Evolutionary conservation across 306 rosid genomes (phyloP), one percentile per base, ranked within the genome.

Genomic region (Glycine tomentella): DNA sequence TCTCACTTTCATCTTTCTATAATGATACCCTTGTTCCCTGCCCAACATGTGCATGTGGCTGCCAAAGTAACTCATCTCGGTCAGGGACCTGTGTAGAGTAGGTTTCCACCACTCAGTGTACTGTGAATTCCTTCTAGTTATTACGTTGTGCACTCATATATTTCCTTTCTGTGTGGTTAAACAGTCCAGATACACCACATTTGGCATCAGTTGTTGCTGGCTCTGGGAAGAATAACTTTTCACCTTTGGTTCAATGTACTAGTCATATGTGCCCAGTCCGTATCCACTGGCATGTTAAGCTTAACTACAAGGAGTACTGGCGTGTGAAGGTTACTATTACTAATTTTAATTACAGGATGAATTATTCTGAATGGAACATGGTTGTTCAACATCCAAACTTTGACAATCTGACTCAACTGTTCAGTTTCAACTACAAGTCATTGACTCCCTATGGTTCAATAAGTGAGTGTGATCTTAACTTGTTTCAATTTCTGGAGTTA

Each of bases 341-440:
- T 71, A 94, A 94, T 83, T 94, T 92, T 85, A 91, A 94, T 83
- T 92, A 92, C 78, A 74, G 87, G 77, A 91, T 89, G 94, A 94
- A 94, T 75, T 94, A 94, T 83, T 82, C 98, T 3, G 82, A 88
- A 8, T 94, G 98, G 98, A 94, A 92, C 86, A 13, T 94, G 75
- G 97, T 94, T 78, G 87, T 81, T 69, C 98, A 94, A 59, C 98
- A 94, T 80, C 98, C 98, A 1, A 94, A 92, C 83, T 92, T 92
- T 11, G 90, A 92, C 81, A 91, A 94, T 86, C 78, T 94, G 76
- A 92, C 98, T 45, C 87, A 88, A 80, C 66, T 85, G 63, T 94
- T 94, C 88, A 92, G 97, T 80, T 94, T 90, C 83, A 85, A 90
- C 86, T 94, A 91, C 87, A 80, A 89, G 86, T 77, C 98, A 38